A percentile compares a stretch with the other conserved stretches of the same genome.
Conservation (phyloP, 192 early-diverging fungal species). For the Rhizoclosmatium globosum region DNA sequence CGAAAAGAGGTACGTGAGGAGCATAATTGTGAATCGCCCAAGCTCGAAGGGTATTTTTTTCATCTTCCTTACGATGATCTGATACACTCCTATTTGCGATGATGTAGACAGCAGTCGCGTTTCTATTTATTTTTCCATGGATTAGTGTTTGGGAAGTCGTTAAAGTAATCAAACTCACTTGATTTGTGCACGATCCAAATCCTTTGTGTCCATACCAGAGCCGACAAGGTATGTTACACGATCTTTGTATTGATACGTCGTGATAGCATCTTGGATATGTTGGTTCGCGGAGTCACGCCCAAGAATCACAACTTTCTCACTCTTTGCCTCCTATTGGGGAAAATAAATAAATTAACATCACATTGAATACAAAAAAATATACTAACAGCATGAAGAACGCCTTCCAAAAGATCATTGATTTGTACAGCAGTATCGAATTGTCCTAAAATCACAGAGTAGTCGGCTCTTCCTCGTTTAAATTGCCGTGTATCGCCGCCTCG, state of each 20-base stretch:
- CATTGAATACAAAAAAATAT: not conserved
- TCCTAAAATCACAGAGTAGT: constrained; percentile 47
- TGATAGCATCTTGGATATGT: constrained; percentile 40
- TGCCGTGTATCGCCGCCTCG: constrained; percentile 37
- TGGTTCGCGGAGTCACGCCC: constrained; percentile 29
- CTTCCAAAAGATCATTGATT: constrained; percentile 41
- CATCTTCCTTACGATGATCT: constrained; percentile 67
- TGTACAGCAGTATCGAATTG: constrained; percentile 17
- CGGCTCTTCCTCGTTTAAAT: constrained; percentile 33
- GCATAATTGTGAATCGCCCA: constrained; percentile 74
- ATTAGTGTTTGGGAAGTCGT: not conserved
- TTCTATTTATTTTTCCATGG: not conserved
- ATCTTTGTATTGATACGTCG: constrained; percentile 32
- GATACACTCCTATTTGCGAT: constrained; percentile 55
- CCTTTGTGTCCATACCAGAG: constrained; percentile 41
- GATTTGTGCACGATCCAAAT: constrained; percentile 51
- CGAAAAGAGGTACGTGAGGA: constrained; percentile 64
- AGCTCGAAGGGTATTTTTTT: constrained; percentile 70
- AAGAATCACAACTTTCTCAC: constrained; percentile 45
- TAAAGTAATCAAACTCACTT: not conserved
- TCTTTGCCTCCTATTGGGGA: not conserved
- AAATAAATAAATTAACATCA: not conserved
- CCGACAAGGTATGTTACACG: constrained; percentile 52
- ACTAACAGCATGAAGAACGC: constrained; percentile 34
- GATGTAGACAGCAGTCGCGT: constrained; percentile 46